A percentile compares a stretch with the other conserved stretches of the same genome.
phyloP scores from a whole-genome alignment of 2,329 filamentous ascomycete species.

The Claviceps purpurea region DNA sequence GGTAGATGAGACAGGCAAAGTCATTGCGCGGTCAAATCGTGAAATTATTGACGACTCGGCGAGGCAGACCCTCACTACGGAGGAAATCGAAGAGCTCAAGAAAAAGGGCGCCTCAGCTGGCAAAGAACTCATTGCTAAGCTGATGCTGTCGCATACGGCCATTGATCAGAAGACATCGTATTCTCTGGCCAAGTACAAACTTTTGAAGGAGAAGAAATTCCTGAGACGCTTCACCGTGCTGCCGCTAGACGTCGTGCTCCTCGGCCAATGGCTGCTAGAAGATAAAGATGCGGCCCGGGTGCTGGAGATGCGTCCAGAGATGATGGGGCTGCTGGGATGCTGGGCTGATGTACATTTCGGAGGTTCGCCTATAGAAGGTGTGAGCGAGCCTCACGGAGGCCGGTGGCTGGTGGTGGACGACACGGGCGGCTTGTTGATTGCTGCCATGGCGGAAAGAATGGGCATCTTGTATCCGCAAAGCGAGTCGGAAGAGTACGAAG shows the following conservation, averaged over 20 bases:
- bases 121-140: constrained; percentile 82
- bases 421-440: constrained; percentile 68
- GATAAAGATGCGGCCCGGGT: constrained; percentile 72
- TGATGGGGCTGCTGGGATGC: constrained; percentile 66
- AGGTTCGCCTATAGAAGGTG: constrained; percentile 15
- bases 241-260: constrained; percentile 64
- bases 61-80: constrained; percentile 64
- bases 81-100: constrained; percentile 62
- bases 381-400: constrained; percentile 20
- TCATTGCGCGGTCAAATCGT: constrained; percentile 40
- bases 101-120: constrained; percentile 65
- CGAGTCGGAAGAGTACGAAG: constrained; percentile 11
- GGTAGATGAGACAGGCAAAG: constrained; percentile 28
- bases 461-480: constrained; percentile 52
- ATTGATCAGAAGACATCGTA: constrained; percentile 92
- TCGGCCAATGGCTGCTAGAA: constrained; percentile 65
- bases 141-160: constrained; percentile 77
- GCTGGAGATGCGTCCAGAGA: constrained; percentile 76
- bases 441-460: constrained; percentile 79
- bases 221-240: constrained; percentile 74
- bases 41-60: constrained; percentile 47
- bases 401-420: constrained; percentile 80
- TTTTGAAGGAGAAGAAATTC: constrained; percentile 90
- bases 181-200: constrained; percentile 87
- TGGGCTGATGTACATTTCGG: constrained; percentile 79